Conservation (phyloP, 148 eudicot species). For the Fallopia convolvulus region DNA sequence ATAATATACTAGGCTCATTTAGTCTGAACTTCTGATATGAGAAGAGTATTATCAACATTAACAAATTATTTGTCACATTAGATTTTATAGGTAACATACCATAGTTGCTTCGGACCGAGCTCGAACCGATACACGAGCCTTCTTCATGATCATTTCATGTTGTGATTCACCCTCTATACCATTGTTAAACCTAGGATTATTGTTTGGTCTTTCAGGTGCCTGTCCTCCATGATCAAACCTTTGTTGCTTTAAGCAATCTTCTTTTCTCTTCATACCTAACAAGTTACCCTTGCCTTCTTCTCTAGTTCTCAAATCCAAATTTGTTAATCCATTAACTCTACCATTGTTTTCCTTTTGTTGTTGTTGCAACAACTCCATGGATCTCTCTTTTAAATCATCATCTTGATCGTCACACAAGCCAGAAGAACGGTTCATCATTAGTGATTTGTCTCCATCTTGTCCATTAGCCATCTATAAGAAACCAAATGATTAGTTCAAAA, state of each 20-base stretch:
- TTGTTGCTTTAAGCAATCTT: not conserved
- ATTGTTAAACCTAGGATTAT: constrained; percentile 2
- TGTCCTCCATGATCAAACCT: not conserved
- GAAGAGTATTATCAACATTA: no score
- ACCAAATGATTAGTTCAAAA: not conserved
- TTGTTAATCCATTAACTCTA: not conserved
- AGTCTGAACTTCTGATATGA: no score
- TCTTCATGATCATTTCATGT: constrained; percentile 23
- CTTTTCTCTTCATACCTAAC: not conserved
- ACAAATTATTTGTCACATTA: not conserved
- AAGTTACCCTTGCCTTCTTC: not conserved
- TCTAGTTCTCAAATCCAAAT: not conserved
- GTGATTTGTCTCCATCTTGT: not conserved
- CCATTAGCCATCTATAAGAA: not conserved
- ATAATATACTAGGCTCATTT: no score
- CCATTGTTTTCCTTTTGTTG: not conserved
- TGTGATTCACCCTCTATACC: constrained; percentile 1
- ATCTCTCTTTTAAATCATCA: not conserved
- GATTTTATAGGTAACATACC: constrained; percentile 11
- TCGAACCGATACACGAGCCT: constrained; percentile 29
- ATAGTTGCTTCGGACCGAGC: constrained; percentile 31
- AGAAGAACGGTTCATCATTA: not conserved
- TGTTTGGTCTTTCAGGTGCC: not conserved
- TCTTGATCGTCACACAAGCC: constrained; percentile 1
- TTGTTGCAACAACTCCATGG: not conserved